Evolutionary conservation across 2,329 filamentous ascomycete genomes (phyloP).

Genomic region (Raffaelea albimanens): DNA sequence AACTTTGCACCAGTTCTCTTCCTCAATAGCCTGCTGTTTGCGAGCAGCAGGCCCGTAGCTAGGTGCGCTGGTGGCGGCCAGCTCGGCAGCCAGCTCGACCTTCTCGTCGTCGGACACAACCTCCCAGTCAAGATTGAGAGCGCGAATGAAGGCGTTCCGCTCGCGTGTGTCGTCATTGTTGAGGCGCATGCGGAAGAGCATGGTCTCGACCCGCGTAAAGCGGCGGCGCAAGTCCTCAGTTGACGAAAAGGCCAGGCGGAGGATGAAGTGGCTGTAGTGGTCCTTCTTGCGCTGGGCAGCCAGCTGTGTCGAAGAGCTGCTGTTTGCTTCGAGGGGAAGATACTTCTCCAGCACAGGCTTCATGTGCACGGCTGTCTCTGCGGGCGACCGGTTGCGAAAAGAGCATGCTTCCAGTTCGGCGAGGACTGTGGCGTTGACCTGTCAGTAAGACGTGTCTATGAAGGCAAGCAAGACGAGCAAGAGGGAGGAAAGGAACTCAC

Average conservation of each 20-base stretch:
- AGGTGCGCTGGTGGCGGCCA: slow-evolving; percentile 41
- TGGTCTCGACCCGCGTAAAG: slow-evolving; percentile 78
- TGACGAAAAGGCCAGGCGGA: slow-evolving; percentile 82
- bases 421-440: slow-evolving; percentile 47
- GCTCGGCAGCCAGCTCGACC: slow-evolving; percentile 47
- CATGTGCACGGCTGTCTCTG: slow-evolving; percentile 78
- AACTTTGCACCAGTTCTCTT: slow-evolving; percentile 91
- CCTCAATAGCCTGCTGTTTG: slow-evolving; percentile 44
- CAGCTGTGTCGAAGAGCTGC: slow-evolving; percentile 49
- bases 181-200: slow-evolving; percentile 78
- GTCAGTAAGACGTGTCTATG: neutral
- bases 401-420: slow-evolving; percentile 88
- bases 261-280: slow-evolving; percentile 96
- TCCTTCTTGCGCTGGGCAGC: slow-evolving; percentile 78
- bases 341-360: slow-evolving; percentile 79
- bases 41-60: slow-evolving; percentile 26
- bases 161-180: slow-evolving; percentile 67
- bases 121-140: slow-evolving; percentile 76
- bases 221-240: slow-evolving; percentile 84
- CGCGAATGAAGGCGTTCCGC: slow-evolving; percentile 64
- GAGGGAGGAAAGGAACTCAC: slow-evolving; percentile 31
- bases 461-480: neutral
- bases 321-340: slow-evolving; percentile 69
- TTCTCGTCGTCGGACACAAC: slow-evolving; percentile 71
- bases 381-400: slow-evolving; percentile 79